phyloP scores from a whole-genome alignment of 1,284 basidiomycete species.

The Mycosarcoma mackinlayi region DNA sequence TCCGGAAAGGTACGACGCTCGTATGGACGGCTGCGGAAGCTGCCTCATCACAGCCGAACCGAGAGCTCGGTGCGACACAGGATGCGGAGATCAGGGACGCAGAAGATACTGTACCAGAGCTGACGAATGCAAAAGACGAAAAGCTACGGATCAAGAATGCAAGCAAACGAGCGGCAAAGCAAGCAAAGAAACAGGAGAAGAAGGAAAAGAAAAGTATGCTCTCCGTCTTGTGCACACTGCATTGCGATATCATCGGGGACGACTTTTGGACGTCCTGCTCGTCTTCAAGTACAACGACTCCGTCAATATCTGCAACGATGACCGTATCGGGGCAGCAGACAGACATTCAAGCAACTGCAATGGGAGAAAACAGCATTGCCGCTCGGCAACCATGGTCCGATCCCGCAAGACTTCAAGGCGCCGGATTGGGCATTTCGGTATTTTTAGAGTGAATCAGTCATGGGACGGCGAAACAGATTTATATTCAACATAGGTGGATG shows the following conservation, averaged over 20 bases:
- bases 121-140: slow-evolving; percentile 37
- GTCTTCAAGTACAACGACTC: neutral
- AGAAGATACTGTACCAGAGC: slow-evolving; percentile 1
- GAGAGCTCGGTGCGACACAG: neutral
- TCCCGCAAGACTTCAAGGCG: slow-evolving; percentile 21
- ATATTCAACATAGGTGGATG: neutral
- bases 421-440: slow-evolving; percentile 32
- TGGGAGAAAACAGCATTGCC: slow-evolving; percentile 25
- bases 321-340: neutral
- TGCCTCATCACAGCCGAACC: neutral
- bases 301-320: slow-evolving; percentile 21
- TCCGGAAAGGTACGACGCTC: slow-evolving; percentile 85
- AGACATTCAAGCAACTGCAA: slow-evolving; percentile 26
- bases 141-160: slow-evolving; percentile 24
- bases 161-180: slow-evolving; percentile 24
- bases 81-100: neutral
- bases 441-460: slow-evolving; percentile 28
- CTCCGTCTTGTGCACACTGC: slow-evolving; percentile 57
- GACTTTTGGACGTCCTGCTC: slow-evolving; percentile 54
- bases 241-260: slow-evolving; percentile 65
- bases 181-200: slow-evolving; percentile 37
- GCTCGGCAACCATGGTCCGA: slow-evolving; percentile 25
- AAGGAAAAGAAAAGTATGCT: slow-evolving; percentile 25
- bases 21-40: slow-evolving; percentile 72
- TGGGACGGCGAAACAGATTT: neutral